Evolutionary conservation across 768 basidiomycete genomes (phyloP), one percentile per base, ranked within the genome.

Genomic region (Tephrocybe rancida): DNA sequence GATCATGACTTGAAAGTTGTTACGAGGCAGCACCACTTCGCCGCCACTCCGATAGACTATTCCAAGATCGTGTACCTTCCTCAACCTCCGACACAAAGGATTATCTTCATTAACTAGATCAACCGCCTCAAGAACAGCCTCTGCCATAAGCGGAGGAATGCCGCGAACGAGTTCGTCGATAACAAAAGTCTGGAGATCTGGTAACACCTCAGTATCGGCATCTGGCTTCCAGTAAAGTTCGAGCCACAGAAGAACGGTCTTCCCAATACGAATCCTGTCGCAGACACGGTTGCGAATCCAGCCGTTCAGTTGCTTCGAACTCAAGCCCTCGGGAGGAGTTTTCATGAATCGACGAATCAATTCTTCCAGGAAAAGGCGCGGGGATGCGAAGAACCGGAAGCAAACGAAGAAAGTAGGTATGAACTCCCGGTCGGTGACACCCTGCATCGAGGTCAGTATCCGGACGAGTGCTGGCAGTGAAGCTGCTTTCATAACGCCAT

Each of bases 161-260:
- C 68, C 69, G 18, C 48, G 48, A 3, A 64, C 44, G 24, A 78
- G 59, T 6, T 56, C 53, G 13, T 56, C 49, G 3, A 63, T 6
- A 18, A 61, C 59, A 54, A 70, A 70, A 5, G 24, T 19, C 41
- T 65, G 64, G 11, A 73, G 62, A 13, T 48, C 52, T 25, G 59
- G 63, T 44, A 80, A 64, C 18, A 78, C 67, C 3, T 74, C 69
- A 0, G 57, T 60, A 49, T 92, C 90, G 3, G 69, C 64, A 1
- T 75, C 75, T n/a, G 72, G 69, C 30, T 76, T 72, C 88, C 89
- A 92, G 62, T 88, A 80, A 32, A 74, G 68, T 52, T 86, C 79
- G n/a, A 90, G 73, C 90, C 90, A 92, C n/a, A 77, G 71, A 59
- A 82, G 77, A 51, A 91, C 61, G 21, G 86, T 60, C 61, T 82